Evolutionary conservation across 2,329 filamentous ascomycete genomes (phyloP), one percentile per base, ranked within the genome.

Genomic region (Tolypocladium guangdongense): DNA sequence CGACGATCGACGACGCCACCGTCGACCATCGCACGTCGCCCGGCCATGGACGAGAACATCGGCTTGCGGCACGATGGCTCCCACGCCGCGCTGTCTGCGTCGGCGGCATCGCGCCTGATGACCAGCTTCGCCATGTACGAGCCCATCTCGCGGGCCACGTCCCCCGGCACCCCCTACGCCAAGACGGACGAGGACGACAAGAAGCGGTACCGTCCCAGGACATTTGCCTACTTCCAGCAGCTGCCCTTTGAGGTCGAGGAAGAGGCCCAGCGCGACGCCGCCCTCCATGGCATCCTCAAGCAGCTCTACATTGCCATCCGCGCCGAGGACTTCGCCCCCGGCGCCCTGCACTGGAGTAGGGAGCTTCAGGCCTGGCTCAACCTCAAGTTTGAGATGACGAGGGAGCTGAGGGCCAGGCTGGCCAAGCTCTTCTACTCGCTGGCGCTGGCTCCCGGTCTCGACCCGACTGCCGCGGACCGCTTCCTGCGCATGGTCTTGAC

Each of bases 401-500:
- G 88, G 62, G 85, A 87, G 66, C 84, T 91, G 60, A 81, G 95
- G 54, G 84, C 90, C 49, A 89, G 83, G 69, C 81, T 99, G 33
- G 88, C 93, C 33, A 88, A 86, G 72, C 78, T 99, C 38, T 99
- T 96, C 73, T 99, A 96, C 71, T 90, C 96, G 72, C 85, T 99
- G 55, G 81, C 90, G 6, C 78, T 99, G 56, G 89, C 93, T 32
- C 93, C 92, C 0, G 93, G 95, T 4, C 78, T 99, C 53, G 92
- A 97, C 64, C 80, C 82, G 51, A 79, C 78, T 55, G 84, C 91
- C 10, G 81, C 90, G 5, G 95, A 99, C 71, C 83, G 92, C 55
- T 99, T 99, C 68, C 82, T 92, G 47, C 93, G 89, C 75, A 97
- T 97, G 91, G 92, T 97, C 64, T 87, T 96, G 70, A 84, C 89